Conservation (phyloP, 179 eudicot genomes). For the Silene vulgaris region DNA sequence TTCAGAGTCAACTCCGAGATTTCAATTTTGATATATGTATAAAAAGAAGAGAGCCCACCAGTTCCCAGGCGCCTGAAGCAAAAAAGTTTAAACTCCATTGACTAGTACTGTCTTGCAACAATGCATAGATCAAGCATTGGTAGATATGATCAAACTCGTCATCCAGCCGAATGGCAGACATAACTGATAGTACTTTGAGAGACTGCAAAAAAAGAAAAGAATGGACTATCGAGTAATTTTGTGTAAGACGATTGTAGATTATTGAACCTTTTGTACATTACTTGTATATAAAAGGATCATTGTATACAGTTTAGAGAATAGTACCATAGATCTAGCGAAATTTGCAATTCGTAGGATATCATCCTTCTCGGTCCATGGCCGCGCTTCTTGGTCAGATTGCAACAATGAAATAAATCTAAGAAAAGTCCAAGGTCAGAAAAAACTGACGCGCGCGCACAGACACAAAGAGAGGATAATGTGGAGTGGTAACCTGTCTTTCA, state of each 20-base stretch:
- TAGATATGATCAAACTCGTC: conserved; percentile 66
- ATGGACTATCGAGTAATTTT: too few relatives aligned
- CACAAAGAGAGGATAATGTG: too few relatives aligned
- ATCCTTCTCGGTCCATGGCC: conserved; percentile 91
- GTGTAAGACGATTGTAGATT: too few relatives aligned
- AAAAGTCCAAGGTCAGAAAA: too few relatives aligned
- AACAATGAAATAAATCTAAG: conserved; percentile 31
- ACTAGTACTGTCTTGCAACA: conserved; percentile 44
- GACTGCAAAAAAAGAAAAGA: conserved; percentile 29
- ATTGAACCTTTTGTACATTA: too few relatives aligned
- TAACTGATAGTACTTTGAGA: conserved; percentile 64
- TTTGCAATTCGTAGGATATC: conserved; percentile 76
- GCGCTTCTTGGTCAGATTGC: conserved; percentile 85
- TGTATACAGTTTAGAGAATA: too few relatives aligned
- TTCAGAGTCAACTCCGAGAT: too few relatives aligned
- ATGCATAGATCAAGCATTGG: conserved; percentile 55
- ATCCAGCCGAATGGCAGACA: conserved; percentile 86
- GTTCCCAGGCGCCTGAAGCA: conserved; percentile 93
- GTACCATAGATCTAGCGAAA: conserved; percentile 49
- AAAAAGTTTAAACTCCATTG: conserved; percentile 45
- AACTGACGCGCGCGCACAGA: too few relatives aligned
- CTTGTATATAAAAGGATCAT: too few relatives aligned
- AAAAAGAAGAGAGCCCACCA: conserved; percentile 34
- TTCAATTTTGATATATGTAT: too few relatives aligned
- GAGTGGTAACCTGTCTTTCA: conserved; percentile 79